Base-by-base conservation (phyloP, 805 yeast genomes). In the Nakazawaea laoshanensis region DNA sequence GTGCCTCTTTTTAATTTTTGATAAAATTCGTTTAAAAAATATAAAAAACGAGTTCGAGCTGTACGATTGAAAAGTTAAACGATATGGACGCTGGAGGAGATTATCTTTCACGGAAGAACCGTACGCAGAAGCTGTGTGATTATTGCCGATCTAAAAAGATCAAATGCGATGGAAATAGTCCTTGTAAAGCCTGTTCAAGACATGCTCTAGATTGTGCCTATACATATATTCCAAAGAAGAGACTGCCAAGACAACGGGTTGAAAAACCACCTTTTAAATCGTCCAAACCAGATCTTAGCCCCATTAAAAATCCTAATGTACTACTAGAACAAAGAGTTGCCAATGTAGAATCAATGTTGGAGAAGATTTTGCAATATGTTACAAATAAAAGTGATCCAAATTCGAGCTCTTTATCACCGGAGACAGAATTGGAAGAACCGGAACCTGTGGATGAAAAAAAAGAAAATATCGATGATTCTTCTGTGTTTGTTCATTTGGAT, bases 81-180 rank as follows among this genome's bases (percentile, higher is more conserved):
- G n/a, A n/a, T n/a, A n/a, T n/a, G n/a, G n/a, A n/a, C n/a, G n/a
- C n/a, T n/a, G n/a, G n/a, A n/a, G n/a, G n/a, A n/a, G n/a, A n/a
- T n/a, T n/a, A n/a, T n/a, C n/a, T n/a, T n/a, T n/a, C n/a, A n/a
- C n/a, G n/a, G n/a, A n/a, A n/a, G n/a, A n/a, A n/a, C n/a, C n/a
- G 71, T 30, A 56, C 57, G n/a, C 46, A 62, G 4, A 55, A 59
- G 29, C 77, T 75, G 7, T 71, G 78, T 43, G 70, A 64, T 39
- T 55, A 53, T 34, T 71, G 78, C 41, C 50, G 76, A 12, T 46
- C 46, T 34, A 55, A 69, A 26, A 71, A 71, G 43, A 61, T 67
- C 37, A 69, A 67, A 41, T 71, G 78, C 43, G 69, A 71, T 44
- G 72, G 75, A 1, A 48, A 45, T 3, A 38, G 40, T 9, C 64